Evolutionary conservation across 352 stramenopile genomes (phyloP), one percentile per base, ranked within the genome.

Genomic region (Phytophthora boehmeriae): DNA sequence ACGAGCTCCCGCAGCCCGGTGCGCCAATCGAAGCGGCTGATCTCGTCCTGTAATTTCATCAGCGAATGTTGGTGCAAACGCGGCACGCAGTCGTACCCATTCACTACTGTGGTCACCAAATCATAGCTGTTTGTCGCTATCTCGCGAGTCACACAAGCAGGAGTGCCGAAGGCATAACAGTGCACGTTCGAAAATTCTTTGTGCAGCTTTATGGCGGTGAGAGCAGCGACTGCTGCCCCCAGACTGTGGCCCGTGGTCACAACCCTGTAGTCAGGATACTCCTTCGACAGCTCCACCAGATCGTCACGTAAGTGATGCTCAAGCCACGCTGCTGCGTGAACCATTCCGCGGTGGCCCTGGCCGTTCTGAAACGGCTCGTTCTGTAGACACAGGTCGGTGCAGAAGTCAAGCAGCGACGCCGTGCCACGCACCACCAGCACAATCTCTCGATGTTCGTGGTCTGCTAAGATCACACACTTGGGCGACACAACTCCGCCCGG

Each of bases 61-160:
- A 95, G 68, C 42, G 80, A 92, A 59, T 92, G 79, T 54, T 92
- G 82, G 41, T 93, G 86, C 34, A 93, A 63, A 14, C 86, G 81
- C 9, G 86, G 86, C 14, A 95, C 83, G 50, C 84, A 93, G 66
- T 95, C 86, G 59, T 93, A 88, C 19, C 84, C 84, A 34, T 91
- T 84, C 28, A 95, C 79, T 25, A 95, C 71, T 2, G 72, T 82
- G 8, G 83, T 93, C 11, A 95, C 81, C 42, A 80, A 81, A 25
- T 77, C 75, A 11, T 74, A 61, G 39, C 80, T 92, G 8, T 59
- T 61, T 22, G 66, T 54, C 1, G 86, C 86, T 17, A 95, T 44
- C 8, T 90, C 70, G 5, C 60, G 60, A 5, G 84, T 93, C 49
- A 93, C 68, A n/a, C 73, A 92, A 20, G 86, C 82, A 0, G 86